Percentiles rank a stretch among this genome's conserved stretches.
Evolutionary conservation across 148 eudicot genomes (phyloP).

Genomic region (Fagopyrum esculentum): DNA sequence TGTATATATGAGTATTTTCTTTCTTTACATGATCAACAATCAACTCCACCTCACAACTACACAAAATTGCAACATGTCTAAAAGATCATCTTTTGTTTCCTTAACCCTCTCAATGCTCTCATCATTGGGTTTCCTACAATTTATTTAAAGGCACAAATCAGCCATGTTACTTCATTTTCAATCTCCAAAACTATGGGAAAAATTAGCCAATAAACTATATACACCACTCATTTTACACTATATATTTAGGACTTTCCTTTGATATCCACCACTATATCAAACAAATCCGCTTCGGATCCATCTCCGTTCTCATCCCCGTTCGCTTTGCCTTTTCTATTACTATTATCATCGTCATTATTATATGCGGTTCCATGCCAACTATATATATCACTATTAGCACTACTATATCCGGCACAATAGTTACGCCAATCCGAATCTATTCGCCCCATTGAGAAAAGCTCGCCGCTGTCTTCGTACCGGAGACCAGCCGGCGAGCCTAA

Average conservation of each 20-base stretch:
- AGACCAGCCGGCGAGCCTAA: constrained; percentile 20
- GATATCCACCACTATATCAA: constrained; percentile 66
- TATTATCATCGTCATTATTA: neutral
- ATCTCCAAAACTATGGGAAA: neutral
- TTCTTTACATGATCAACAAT: no score
- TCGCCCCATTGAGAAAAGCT: constrained; percentile 86
- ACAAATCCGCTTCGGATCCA: constrained; percentile 69
- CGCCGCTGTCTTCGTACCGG: constrained; percentile 72
- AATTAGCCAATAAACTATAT: constrained; percentile 1
- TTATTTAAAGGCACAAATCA: no score
- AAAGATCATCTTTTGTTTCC: no score
- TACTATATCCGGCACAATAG: constrained; percentile 25
- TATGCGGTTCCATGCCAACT: neutral
- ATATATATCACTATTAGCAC: constrained; percentile 15
- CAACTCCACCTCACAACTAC: no score
- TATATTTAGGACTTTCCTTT: constrained; percentile 19
- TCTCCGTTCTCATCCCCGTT: constrained; percentile 33
- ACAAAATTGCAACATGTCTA: no score
- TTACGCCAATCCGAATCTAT: constrained; percentile 56
- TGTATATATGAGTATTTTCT: no score
- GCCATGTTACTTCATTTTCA: neutral
- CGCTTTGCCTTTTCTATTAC: neutral
- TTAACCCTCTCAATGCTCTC: no score
- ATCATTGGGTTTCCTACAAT: no score
- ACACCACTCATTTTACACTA: neutral